Evolutionary conservation across 768 basidiomycete genomes (phyloP).

Genomic region (Trichaptum fuscoviolaceum): DNA sequence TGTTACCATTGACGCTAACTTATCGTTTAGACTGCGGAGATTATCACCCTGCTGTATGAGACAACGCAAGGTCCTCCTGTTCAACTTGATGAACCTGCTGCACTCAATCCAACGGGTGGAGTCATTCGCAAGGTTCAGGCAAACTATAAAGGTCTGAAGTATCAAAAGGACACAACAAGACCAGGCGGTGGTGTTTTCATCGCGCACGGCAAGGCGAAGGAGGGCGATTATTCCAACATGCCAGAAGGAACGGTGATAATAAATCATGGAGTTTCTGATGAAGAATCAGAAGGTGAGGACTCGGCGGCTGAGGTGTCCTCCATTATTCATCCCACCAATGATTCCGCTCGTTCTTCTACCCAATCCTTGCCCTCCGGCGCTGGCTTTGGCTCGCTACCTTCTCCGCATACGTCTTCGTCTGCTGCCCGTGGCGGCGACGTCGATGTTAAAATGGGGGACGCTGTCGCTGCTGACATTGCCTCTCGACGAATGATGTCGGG

Average conservation of each 20-base stretch:
- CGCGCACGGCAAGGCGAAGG: slow-evolving; percentile 36
- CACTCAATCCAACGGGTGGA: slow-evolving; percentile 77
- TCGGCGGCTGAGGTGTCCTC: slow-evolving; percentile 16
- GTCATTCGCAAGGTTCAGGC: slow-evolving; percentile 53
- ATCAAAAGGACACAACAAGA: slow-evolving; percentile 71
- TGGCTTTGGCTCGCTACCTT: slow-evolving; percentile 8
- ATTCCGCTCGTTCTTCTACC: slow-evolving; percentile 13
- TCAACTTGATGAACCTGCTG: slow-evolving; percentile 49
- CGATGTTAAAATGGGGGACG: neutral
- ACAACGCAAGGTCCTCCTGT: slow-evolving; percentile 78
- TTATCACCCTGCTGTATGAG: slow-evolving; percentile 86
- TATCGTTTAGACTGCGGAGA: slow-evolving; percentile 72
- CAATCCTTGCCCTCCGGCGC: slow-evolving; percentile 9
- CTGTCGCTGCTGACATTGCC: neutral
- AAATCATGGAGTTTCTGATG: slow-evolving; percentile 32
- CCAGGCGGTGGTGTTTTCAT: slow-evolving; percentile 88
- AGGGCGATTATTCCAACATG: slow-evolving; percentile 46
- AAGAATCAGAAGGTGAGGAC: slow-evolving; percentile 46
- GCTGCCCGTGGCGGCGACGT: neutral
- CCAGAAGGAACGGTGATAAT: slow-evolving; percentile 50
- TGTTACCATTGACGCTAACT: slow-evolving; percentile 8
- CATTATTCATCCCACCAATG: slow-evolving; percentile 15
- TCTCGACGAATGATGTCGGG: slow-evolving; percentile 3
- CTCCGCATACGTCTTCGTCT: slow-evolving; percentile 6
- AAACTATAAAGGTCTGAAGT: slow-evolving; percentile 50